These are phyloP conservation scores for Effrenium voratum DNA, from an alignment of 73 alveolate species.

Conservation along the genomic window DNA sequence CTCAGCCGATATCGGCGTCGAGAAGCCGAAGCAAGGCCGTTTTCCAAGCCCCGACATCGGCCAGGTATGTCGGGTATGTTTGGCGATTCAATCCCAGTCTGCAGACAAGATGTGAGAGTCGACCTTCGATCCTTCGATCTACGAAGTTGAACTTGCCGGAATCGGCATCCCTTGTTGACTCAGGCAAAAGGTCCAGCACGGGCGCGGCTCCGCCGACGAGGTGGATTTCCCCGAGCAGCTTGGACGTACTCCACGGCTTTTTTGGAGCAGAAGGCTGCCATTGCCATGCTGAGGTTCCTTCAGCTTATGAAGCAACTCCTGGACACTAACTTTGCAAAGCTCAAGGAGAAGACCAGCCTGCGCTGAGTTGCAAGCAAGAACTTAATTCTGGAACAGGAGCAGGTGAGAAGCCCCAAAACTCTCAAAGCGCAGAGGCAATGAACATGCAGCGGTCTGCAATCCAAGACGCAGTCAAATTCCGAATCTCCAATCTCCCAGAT, in stretches of 20 bases:
- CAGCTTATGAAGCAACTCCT: slow-evolving; percentile 81
- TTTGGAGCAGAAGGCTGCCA: neutral
- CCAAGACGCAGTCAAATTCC: too few species aligned
- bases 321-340: slow-evolving; percentile 40
- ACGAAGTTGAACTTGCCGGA: neutral
- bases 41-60: too few species aligned
- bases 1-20: neutral
- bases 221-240: slow-evolving; percentile 66
- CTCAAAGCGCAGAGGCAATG: too few species aligned
- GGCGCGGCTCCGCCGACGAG: slow-evolving; percentile 19
- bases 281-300: slow-evolving; percentile 24
- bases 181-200: slow-evolving; percentile 59
- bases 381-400: too few species aligned
- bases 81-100: neutral
- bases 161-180: neutral
- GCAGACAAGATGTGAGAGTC: neutral
- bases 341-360: slow-evolving; percentile 13
- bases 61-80: neutral
- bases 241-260: neutral
- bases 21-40: neutral
- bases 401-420: too few species aligned
- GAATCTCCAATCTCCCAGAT: too few species aligned
- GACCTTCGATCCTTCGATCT: neutral
- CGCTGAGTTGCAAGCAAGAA: too few species aligned
- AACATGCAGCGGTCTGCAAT: too few species aligned